phyloP scores from a whole-genome alignment of 2,329 filamentous ascomycete genomes.

The Cercospora beticola region DNA sequence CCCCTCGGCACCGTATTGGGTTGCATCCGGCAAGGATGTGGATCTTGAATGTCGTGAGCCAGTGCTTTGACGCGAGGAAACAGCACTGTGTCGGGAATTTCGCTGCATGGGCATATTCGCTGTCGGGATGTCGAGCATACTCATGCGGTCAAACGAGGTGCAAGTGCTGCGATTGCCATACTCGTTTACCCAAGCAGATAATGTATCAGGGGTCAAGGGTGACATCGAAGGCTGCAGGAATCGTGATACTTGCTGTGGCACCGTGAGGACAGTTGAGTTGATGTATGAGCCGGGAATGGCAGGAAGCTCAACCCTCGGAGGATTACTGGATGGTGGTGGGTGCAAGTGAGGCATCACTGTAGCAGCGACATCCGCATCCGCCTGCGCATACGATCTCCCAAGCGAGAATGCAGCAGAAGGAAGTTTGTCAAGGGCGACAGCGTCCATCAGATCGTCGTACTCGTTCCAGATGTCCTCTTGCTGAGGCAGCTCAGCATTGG shows the following conservation, averaged over 20 bases:
- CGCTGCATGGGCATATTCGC: neutral
- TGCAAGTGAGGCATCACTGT: conserved; percentile 14
- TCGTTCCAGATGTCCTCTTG: conserved; percentile 95
- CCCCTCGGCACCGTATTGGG: neutral
- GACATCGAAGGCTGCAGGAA: conserved; percentile 36
- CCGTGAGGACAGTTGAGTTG: conserved; percentile 25
- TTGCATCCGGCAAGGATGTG: conserved; percentile 32
- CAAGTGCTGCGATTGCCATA: conserved; percentile 46
- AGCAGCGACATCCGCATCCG: neutral
- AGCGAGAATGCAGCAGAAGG: conserved; percentile 54
- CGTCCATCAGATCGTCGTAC: conserved; percentile 83
- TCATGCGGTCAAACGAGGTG: conserved; percentile 28
- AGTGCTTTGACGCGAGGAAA: conserved; percentile 33
- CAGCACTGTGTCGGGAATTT: conserved; percentile 21
- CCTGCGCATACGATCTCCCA: conserved; percentile 40
- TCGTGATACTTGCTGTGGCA: conserved; percentile 34
- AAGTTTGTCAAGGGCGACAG: conserved; percentile 56
- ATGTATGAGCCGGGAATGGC: conserved; percentile 12
- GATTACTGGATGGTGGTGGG: conserved; percentile 16
- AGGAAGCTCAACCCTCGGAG: conserved; percentile 22
- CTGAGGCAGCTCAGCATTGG: conserved; percentile 25
- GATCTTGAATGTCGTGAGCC: conserved; percentile 33
- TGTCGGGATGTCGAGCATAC: conserved; percentile 8
- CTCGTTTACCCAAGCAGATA: conserved; percentile 55
- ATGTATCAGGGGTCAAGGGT: conserved; percentile 50